These are phyloP conservation scores for Aureobasidium sp. DNA, from an alignment of 2,329 filamentous ascomycete genomes.

Conservation along the genomic window DNA sequence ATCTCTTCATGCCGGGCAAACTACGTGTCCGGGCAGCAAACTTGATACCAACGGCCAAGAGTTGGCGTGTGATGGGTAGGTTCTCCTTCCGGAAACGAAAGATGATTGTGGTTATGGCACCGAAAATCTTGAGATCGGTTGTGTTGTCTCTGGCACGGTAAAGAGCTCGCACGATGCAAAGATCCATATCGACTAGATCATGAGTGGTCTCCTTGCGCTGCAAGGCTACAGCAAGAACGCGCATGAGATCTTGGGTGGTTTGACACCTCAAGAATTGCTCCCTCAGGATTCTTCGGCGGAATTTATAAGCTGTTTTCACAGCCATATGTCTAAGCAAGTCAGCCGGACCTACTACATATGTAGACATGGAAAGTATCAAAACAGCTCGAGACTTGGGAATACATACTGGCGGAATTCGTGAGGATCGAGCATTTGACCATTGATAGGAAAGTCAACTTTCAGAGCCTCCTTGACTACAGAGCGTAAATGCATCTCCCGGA, in stretches of 20 bases:
- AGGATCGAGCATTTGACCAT: slow-evolving; percentile 5
- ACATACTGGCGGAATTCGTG: slow-evolving; percentile 19
- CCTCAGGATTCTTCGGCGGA: slow-evolving; percentile 18
- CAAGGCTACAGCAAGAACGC: slow-evolving; percentile 26
- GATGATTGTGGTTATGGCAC: slow-evolving; percentile 22
- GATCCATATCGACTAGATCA: slow-evolving; percentile 20
- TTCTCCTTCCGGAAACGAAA: slow-evolving; percentile 21
- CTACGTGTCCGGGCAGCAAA: slow-evolving; percentile 27
- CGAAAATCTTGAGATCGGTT: slow-evolving; percentile 24
- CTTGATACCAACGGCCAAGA: slow-evolving; percentile 25
- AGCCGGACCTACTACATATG: background rate
- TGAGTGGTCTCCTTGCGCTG: slow-evolving; percentile 16
- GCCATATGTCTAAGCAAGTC: background rate
- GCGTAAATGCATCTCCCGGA: background rate
- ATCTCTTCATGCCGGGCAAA: slow-evolving; percentile 26
- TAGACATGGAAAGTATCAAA: background rate
- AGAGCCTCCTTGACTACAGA: background rate
- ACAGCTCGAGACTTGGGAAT: background rate
- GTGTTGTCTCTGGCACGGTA: slow-evolving; percentile 26
- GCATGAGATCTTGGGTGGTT: slow-evolving; percentile 23
- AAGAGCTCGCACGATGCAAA: slow-evolving; percentile 25
- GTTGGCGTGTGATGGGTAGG: slow-evolving; percentile 18
- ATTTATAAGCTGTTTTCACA: slow-evolving; percentile 18
- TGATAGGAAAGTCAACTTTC: slow-evolving; percentile 5
- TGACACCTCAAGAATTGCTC: slow-evolving; percentile 25